Evolutionary conservation across 73 alveolate species (phyloP), one percentile per base, ranked within the genome.

Genomic region (Durusdinium trenchii): DNA sequence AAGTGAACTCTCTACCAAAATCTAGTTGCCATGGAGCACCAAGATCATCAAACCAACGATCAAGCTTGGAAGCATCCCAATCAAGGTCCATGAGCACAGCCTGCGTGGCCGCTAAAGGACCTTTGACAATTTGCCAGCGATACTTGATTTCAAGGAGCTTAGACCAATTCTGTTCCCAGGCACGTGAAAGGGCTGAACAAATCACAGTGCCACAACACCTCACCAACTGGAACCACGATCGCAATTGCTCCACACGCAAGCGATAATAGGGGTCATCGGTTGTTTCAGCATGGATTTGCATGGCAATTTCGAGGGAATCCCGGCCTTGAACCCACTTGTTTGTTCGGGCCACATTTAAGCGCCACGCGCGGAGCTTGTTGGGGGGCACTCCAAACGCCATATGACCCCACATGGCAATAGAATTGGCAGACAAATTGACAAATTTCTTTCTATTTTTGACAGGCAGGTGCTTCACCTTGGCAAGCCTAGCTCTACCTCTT

Each of bases 81-180:
- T 50, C 57, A 75, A 42, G 38, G 42, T 75, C 57, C 57, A 75
- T 75, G 40, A 75, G 86, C 57, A 75, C 86, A 75, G 86, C 86
- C 54, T 75, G 57, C 7, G 57, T 42, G 18, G 86, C 86, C 7
- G 86, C 86, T 4, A 75, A 10, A n/a, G 86, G 57, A 42, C 86
- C 57, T 75, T 75, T 75, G 18, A 42, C 86, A 42, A 75, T 10
- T 36, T 6, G 36, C 86, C 86, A 75, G 9, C 38, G 86, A 36
- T 42, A 46, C 40, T 3, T 7, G n/a, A 23, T 36, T 9, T 26
- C 36, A 3, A 10, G 4, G 36, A 75, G 43, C 43, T 75, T 38
- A 28, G 16, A 18, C 54, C 86, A 75, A 26, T 36, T 75, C 38
- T 3, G 35, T 6, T 42, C 51, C 86, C 86, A 75, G 9, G 86